Evolutionary conservation across 805 yeast genomes (phyloP), one percentile per base, ranked within the genome.

Genomic region (Kodamaea leandrae): DNA sequence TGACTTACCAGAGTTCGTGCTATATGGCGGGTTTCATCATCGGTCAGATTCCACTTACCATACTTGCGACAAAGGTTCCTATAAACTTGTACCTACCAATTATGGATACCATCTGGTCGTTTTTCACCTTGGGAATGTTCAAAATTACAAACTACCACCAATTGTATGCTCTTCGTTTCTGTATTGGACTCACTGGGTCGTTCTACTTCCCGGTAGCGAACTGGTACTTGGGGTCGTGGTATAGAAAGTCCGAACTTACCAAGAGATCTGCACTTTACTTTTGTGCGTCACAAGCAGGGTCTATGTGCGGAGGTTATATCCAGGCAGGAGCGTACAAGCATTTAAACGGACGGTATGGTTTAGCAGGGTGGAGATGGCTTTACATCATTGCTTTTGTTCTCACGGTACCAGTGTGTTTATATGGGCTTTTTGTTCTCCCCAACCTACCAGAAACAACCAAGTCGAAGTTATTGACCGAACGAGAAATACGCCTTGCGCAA

Each of bases 181-280:
- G 53, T 33, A 48, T 54, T 17, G 59, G 59, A 4, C 47, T 47
- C 13, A 49, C 50, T 16, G 59, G 53, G 10, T 41, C 50, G 5
- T 36, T 39, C 10, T 41, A 38, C 20, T 46, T 42, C 26, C 41
- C 44, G n/a, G 41, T 39, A 3, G 44, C 42, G 7, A 41, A 47
- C 24, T 42, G 45, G 37, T 42, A 41, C 33, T 44, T 47, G 28
- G 87, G 86, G 14, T 68, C 77, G 52, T 80, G 76, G 74, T 78
- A 77, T 57, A 68, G 38, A 69, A 50, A 68, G 36, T 43, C 43
- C 4, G 46, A 39, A 17, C 41, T 43, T 19, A 39, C 43, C 28
- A 39, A 43, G 36, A 36, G 43, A 26, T 36, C 42, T 14, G 46
- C 43, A 6, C 43, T 43, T n/a, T 44, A 44, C 34, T 37, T 35